Base-by-base conservation (phyloP, 257 asterid genomes). In the Cordia subcordata region DNA sequence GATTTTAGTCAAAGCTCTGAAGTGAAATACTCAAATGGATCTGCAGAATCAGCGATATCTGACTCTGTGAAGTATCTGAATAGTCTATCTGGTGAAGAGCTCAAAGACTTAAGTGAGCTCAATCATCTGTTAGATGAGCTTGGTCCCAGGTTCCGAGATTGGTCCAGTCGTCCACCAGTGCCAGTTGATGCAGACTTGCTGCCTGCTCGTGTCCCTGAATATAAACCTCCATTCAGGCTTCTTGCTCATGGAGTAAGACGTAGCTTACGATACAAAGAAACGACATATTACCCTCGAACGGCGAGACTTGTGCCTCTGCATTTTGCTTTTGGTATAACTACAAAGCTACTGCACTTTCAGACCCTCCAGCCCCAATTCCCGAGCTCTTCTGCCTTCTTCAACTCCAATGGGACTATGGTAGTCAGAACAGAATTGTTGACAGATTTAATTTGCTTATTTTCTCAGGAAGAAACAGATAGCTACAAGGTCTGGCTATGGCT, bases 111-210 rank as follows among this genome's bases (percentile, higher is more conserved):
- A 22, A 66, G 69, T 55, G 87, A 86, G 84, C 77, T 88, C 54
- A 74, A 89, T 75, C 55, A 50, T 58, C 60, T 84, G 57, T 72
- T 92, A 57, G 88, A 82, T 63, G 90, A 82, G 68, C 87, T 88
- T 37, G 96, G 96, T 23, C 96, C 95, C 3, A 74, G 99, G 71
- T 88, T 81, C 72, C 49, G 64, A 54, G 95, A 88, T 78, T 92
- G 99, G 99, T 74, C 83, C 0, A 96, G 96, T 55, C 85, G 86
- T 49, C 86, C 72, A 17, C 98, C 96, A 21, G 44, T 88, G 68
- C 99, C 99, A 23, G 82, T 92, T 69, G 94, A 92, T 81, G 98
- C 96, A 15, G 98, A 92, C 77, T 66, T 88, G 71, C 73, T 92
- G 64, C 95, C 96, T 51, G 75, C 82, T 66, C 77, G 76, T 21